Evolutionary conservation across 495 filamentous ascomycete species (phyloP).

Genomic region (Tuber indicum): DNA sequence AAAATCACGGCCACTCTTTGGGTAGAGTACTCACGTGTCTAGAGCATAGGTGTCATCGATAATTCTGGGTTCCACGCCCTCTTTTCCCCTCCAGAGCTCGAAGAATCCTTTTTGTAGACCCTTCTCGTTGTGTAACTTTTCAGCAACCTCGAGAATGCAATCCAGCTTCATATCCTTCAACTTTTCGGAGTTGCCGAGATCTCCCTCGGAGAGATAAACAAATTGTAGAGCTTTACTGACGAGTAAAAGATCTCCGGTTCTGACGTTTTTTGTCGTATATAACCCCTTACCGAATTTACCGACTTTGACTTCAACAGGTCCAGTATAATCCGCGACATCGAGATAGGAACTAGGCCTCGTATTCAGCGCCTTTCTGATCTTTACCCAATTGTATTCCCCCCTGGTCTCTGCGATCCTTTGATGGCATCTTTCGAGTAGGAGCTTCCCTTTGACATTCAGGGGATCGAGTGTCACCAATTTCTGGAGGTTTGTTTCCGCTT

Average conservation of each 20-base stretch:
- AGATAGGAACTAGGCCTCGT: not conserved
- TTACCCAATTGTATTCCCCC: not conserved
- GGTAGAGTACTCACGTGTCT: not conserved
- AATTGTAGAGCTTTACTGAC: not conserved
- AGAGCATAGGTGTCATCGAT: not conserved
- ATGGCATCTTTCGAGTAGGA: not conserved
- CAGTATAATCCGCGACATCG: conserved; percentile 3
- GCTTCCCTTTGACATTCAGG: not conserved
- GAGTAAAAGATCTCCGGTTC: not conserved
- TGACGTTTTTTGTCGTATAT: not conserved
- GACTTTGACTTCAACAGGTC: not conserved
- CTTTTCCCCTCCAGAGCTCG: conserved; percentile 1
- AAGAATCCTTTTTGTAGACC: not conserved
- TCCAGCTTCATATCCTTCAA: not conserved
- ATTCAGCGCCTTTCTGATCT: not conserved
- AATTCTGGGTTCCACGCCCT: not conserved
- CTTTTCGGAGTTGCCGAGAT: not conserved
- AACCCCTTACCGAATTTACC: not conserved
- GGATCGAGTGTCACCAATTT: not conserved
- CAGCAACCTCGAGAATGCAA: not conserved
- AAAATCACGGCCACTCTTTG: not conserved
- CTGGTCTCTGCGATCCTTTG: not conserved
- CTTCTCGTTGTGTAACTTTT: conserved; percentile 1
- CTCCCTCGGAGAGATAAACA: not conserved
- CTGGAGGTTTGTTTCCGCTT: not conserved